phyloP scores from a whole-genome alignment of 441 rosid genomes.

The Viola pubescens region DNA sequence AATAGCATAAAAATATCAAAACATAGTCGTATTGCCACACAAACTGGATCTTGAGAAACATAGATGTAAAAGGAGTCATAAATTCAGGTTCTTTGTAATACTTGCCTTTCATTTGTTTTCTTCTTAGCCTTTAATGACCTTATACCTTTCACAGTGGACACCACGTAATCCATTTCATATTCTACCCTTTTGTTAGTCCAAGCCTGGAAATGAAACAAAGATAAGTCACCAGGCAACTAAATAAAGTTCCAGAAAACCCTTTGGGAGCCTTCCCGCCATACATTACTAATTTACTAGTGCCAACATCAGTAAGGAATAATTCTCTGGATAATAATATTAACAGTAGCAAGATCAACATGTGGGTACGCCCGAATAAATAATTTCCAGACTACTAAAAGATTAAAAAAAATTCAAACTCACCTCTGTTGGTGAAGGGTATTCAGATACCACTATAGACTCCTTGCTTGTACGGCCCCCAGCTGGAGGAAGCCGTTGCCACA shows the following conservation, averaged over 20 bases:
- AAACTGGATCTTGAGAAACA: no score
- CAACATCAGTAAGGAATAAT: neutral
- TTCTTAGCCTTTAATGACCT: slow-evolving; percentile 74
- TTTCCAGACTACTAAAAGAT: neutral
- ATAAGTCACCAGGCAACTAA: neutral
- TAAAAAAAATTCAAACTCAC: slow-evolving; percentile 25
- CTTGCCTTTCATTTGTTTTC: slow-evolving; percentile 74
- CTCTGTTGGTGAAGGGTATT: slow-evolving; percentile 59
- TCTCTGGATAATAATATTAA: neutral
- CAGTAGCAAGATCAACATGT: neutral
- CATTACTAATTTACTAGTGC: neutral
- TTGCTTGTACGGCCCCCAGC: slow-evolving; percentile 35
- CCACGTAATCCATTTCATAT: slow-evolving; percentile 57
- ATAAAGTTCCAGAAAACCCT: neutral
- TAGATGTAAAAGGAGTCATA: no score
- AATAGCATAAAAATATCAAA: no score
- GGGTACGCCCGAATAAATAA: no score
- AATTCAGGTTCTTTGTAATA: neutral
- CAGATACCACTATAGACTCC: slow-evolving; percentile 71
- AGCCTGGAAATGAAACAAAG: slow-evolving; percentile 27
- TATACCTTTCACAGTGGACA: slow-evolving; percentile 59
- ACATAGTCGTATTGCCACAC: no score
- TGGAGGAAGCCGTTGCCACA: slow-evolving; percentile 90
- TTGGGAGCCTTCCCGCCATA: neutral
- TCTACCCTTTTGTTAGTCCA: slow-evolving; percentile 70